Percentiles rank a stretch among this genome's conserved stretches.
Conservation (phyloP, 225 moss, liverwort and hornwort genomes). For the Antitrichia curtipendula region DNA sequence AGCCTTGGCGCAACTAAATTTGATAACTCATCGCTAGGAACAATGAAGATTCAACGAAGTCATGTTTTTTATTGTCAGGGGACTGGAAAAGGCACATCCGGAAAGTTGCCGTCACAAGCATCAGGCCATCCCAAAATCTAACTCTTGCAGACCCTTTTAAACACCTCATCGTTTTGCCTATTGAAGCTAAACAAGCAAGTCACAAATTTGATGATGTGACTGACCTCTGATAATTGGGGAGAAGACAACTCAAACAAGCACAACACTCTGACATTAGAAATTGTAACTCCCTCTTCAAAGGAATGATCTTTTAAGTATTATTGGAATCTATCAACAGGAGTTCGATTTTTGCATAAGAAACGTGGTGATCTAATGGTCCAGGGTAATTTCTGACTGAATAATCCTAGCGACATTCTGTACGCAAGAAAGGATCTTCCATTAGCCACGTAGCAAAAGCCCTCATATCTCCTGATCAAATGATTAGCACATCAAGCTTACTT, state of each 20-base stretch:
- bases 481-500: constrained; percentile 3
- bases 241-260: background rate
- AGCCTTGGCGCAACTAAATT: background rate
- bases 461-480: background rate
- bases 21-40: background rate
- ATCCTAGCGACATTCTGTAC: background rate
- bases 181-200: background rate
- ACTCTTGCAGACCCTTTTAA: background rate
- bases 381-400: background rate
- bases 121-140: background rate
- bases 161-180: background rate
- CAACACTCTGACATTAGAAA: background rate
- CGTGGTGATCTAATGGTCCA: background rate
- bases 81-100: background rate
- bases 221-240: background rate
- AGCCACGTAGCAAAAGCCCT: background rate
- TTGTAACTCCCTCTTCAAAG: background rate
- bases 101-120: background rate
- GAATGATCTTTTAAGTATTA: background rate
- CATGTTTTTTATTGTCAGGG: background rate
- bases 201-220: background rate
- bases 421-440: background rate
- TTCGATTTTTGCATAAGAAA: background rate
- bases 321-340: background rate
- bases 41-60: background rate